These are phyloP conservation scores for Entomortierella chlamydospora DNA, from an alignment of 192 early-diverging fungal species.

Conservation along the genomic window DNA sequence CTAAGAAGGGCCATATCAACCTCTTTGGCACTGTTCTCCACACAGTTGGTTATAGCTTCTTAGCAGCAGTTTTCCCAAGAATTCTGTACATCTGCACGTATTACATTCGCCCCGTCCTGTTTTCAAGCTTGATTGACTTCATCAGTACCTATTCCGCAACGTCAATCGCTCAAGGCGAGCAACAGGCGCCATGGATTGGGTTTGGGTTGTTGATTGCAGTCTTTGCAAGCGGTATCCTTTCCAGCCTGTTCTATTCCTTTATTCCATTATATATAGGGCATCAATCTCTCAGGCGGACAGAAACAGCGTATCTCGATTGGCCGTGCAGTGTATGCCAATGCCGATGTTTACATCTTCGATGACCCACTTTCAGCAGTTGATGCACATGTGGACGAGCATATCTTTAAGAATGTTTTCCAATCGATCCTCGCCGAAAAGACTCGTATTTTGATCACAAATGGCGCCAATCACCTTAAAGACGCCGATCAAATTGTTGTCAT, in stretches of 20 bases:
- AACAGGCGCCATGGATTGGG: slow-evolving; percentile 14
- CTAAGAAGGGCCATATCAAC: not conserved
- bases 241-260: slow-evolving; percentile 5
- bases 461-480: slow-evolving; percentile 74
- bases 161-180: not conserved
- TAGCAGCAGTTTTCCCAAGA: slow-evolving; percentile 10
- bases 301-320: slow-evolving; percentile 71
- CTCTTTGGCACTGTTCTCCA: not conserved
- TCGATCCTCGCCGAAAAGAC: slow-evolving; percentile 71
- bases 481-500: slow-evolving; percentile 75
- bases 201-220: slow-evolving; percentile 33
- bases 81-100: slow-evolving; percentile 7
- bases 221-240: slow-evolving; percentile 6
- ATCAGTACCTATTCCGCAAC: slow-evolving; percentile 13
- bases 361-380: slow-evolving; percentile 70
- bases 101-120: slow-evolving; percentile 70
- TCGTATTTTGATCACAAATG: slow-evolving; percentile 80
- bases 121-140: slow-evolving; percentile 65
- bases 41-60: slow-evolving; percentile 19
- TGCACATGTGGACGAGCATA: slow-evolving; percentile 65
- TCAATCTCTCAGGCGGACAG: slow-evolving; percentile 60
- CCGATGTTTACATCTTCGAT: slow-evolving; percentile 36
- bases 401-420: slow-evolving; percentile 36
- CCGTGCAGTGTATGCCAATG: slow-evolving; percentile 67
- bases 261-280: slow-evolving; percentile 59